Evolutionary conservation across 2,329 filamentous ascomycete genomes (phyloP), one percentile per base, ranked within the genome.

Genomic region (Talaromyces rugulosus): DNA sequence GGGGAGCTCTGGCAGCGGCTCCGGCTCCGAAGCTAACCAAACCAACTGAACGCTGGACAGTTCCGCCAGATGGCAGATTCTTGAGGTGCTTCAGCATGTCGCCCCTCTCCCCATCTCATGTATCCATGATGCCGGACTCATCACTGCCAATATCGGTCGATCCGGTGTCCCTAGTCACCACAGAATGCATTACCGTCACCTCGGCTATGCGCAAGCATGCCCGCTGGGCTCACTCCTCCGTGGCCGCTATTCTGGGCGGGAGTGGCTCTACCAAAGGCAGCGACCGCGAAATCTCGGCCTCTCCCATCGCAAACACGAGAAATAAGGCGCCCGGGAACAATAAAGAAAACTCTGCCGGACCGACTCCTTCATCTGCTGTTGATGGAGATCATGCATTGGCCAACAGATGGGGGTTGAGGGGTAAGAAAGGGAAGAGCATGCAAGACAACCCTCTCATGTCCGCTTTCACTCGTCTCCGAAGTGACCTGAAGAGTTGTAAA

Each of bases 141-240:
- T 66, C 72, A 31, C 77, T 93, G 34, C 86, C 90, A 36, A 91
- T 96, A 65, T 91, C 93, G 51, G 89, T 96, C 67, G 91, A 96
- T 71, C 92, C 93, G 1, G 89, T 96, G 62, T 93, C 92, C 56
- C 82, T 99, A 70, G 92, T 99, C 67, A 96, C 96, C 66, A 96
- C 94, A 77, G 95, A 99, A 87, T 99, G 95, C 77, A 98, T 98
- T 74, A 94, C 93, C 53, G 94, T 99, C 79, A 98, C 95, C 14
- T 97, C 94, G 65, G 92, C 93, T 64, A 97, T 99, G 85, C 93
- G 96, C 72, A 99, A 99, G 80, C 89, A 97, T 85, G 90, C 92
- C 66, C 90, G 95, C 67, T 98, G 94, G 83, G 92, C 92, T 55
- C 93, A 98, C 75, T 96, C 93, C 12, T 97, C 93, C 5, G 95